phyloP scores from a whole-genome alignment of 106 monocot genomes.

The Triglochin maritima region DNA sequence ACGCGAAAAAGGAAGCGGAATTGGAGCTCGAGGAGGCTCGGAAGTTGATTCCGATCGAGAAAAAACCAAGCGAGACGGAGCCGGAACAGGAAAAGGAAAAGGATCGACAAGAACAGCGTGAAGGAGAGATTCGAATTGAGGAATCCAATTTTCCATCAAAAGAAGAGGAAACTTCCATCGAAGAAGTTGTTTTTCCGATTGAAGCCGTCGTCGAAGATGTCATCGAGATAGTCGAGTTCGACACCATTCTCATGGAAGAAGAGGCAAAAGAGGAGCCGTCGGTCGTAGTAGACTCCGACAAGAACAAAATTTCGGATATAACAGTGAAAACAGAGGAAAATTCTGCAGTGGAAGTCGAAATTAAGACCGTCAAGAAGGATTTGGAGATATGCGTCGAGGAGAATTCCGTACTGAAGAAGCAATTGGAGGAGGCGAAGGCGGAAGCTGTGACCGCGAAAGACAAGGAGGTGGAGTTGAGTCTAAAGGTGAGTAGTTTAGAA shows the following conservation, averaged over 20 bases:
- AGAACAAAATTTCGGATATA: not conserved
- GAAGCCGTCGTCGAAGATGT: no score
- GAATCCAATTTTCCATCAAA: no score
- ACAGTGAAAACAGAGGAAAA: not conserved
- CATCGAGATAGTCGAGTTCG: not conserved
- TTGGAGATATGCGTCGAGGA: constrained; percentile 19
- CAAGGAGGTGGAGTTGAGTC: constrained; percentile 40
- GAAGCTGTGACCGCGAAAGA: constrained; percentile 10
- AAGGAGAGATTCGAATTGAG: no score
- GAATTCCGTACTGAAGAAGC: constrained; percentile 34
- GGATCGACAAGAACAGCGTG: no score
- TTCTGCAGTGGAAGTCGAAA: not conserved
- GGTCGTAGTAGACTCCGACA: not conserved
- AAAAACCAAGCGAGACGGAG: not conserved
- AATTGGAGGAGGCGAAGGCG: constrained; percentile 26
- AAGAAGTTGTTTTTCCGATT: no score
- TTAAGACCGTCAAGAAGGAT: constrained; percentile 10
- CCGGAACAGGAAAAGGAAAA: not conserved
- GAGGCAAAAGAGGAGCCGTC: not conserved
- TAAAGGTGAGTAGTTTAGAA: constrained; percentile 23
- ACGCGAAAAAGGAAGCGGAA: constrained; percentile 37
- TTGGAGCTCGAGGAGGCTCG: constrained; percentile 40
- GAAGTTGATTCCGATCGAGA: constrained; percentile 22
- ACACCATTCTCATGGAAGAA: not conserved
- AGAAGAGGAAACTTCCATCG: no score